Percentiles rank a stretch among this genome's conserved stretches.
Conservation (phyloP, 129 eudicot species). For the Helichrysum umbraculigerum region DNA sequence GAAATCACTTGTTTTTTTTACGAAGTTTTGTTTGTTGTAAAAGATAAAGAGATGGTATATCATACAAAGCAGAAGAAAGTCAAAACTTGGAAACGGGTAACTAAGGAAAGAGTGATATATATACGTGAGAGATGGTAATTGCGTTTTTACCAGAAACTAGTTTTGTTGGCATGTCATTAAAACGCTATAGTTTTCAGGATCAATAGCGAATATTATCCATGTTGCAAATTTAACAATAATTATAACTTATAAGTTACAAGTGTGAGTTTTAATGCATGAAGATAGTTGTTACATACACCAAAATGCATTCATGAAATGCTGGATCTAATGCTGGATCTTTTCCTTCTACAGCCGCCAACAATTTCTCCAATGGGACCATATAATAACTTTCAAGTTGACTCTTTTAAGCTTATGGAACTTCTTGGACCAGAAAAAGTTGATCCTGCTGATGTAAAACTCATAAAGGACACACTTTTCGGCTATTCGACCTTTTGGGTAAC, state of each 20-base stretch:
- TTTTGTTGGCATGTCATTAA: not conserved
- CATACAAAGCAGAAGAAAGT: not conserved
- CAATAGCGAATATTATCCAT: not conserved
- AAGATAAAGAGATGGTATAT: not conserved
- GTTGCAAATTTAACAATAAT: not conserved
- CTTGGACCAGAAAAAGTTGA: constrained; percentile 98
- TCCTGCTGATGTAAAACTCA: constrained; percentile 85
- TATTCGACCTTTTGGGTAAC: constrained; percentile 98
- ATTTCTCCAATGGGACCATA: constrained; percentile 56
- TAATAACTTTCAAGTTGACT: constrained; percentile 81
- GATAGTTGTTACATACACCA: not conserved
- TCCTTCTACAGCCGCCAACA: constrained; percentile 50
- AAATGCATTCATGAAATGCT: constrained; percentile 1
- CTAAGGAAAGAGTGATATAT: constrained; percentile 7
- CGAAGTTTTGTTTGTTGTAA: constrained; percentile 11
- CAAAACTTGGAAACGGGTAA: constrained; percentile 4
- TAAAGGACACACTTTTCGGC: constrained; percentile 88
- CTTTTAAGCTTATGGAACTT: constrained; percentile 89
- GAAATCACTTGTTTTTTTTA: not conserved
- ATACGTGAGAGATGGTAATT: not conserved
- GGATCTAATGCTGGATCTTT: constrained; percentile 20
- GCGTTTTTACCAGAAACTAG: not conserved
- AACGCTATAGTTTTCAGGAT: not conserved
- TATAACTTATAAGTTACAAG: not conserved
- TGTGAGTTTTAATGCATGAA: not conserved